Evolutionary conservation across 1,284 basidiomycete genomes (phyloP), one percentile per base, ranked within the genome.

Genomic region (Fomitopsis pinicola): DNA sequence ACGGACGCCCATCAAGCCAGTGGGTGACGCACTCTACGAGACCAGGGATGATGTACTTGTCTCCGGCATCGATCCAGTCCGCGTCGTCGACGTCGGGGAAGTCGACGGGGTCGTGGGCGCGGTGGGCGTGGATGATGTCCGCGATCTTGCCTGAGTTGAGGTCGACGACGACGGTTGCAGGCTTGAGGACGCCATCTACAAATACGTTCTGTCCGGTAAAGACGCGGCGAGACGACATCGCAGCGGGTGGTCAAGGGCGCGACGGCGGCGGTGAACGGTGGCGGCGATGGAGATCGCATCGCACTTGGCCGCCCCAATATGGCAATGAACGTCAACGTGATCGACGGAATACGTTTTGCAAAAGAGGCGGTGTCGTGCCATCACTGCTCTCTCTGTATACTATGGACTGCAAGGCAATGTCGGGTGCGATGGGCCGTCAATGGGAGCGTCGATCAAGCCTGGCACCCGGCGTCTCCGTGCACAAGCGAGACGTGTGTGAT

Each of bases 21-120:
- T 3, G 38, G 36, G 3, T 45, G n/a, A 81, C 88, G 67, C 69
- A 94, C 92, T 92, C 92, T 56, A 96, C 87, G 19, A 95, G 80
- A 19, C 94, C 95, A 1, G 95, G 95, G 2, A 97, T 79, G 38
- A 97, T 78, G 58, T 86, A 75, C 60, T 80, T 79, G 61, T 88
- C 78, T 14, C 84, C 87, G 4, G 81, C 83, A 70, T 94, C 89
- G 61, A 89, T 71, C 77, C 82, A 85, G 58, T 80, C 72, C 19
- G 74, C 76, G 50, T 78, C 73, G 12, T 71, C 63, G 40, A 75
- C 66, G 60, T 72, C 71, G 38, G 72, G 65, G 42, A 81, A 77
- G 44, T 78, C 75, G 55, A 74, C 65, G 64, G 70, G 64, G 38
- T 71, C 58, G 64, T 71, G 63, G 59, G 73, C 69, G 64, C 66